Evolutionary conservation across 2,329 filamentous ascomycete species (phyloP).

Genomic region (Penicillium sp.): DNA sequence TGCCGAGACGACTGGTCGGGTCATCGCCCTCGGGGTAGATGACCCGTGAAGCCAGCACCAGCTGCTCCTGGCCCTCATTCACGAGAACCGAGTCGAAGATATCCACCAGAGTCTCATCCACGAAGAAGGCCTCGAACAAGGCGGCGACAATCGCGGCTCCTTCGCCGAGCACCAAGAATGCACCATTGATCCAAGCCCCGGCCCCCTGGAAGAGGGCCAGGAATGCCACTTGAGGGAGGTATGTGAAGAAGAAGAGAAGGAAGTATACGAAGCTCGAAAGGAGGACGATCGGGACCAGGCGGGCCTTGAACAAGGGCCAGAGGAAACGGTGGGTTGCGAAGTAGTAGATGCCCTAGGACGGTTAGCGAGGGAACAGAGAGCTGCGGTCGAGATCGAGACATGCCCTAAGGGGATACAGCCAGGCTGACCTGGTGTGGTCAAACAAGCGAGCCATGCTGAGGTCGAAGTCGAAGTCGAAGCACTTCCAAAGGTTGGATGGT

Average conservation of each 20-base stretch:
- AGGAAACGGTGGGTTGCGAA: constrained; percentile 77
- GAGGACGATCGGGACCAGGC: constrained; percentile 78
- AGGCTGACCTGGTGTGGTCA: constrained; percentile 42
- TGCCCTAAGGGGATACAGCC: constrained; percentile 55
- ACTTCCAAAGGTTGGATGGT: too few species aligned
- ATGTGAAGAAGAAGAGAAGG: constrained; percentile 86
- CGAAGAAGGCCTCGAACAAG: constrained; percentile 79
- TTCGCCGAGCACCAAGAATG: constrained; percentile 77
- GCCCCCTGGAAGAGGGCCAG: constrained; percentile 85
- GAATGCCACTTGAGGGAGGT: constrained; percentile 86
- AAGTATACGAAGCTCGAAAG: constrained; percentile 82
- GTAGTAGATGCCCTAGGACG: constrained; percentile 73
- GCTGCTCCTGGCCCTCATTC: constrained; percentile 69
- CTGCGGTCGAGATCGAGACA: constrained; percentile 16
- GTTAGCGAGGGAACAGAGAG: constrained; percentile 10
- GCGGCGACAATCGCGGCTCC: constrained; percentile 65
- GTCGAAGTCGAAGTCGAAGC: background rate
- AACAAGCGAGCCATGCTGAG: constrained; percentile 23
- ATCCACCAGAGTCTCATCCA: constrained; percentile 77
- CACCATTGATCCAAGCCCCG: constrained; percentile 87
- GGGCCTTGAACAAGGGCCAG: constrained; percentile 77
- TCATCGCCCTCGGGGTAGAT: constrained; percentile 70
- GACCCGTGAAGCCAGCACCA: constrained; percentile 69
- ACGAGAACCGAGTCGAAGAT: constrained; percentile 86
- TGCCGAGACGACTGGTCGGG: constrained; percentile 79